phyloP scores from a whole-genome alignment of 371 early-diverging fungal species.

The Homolaphlyctis polyrhiza region DNA sequence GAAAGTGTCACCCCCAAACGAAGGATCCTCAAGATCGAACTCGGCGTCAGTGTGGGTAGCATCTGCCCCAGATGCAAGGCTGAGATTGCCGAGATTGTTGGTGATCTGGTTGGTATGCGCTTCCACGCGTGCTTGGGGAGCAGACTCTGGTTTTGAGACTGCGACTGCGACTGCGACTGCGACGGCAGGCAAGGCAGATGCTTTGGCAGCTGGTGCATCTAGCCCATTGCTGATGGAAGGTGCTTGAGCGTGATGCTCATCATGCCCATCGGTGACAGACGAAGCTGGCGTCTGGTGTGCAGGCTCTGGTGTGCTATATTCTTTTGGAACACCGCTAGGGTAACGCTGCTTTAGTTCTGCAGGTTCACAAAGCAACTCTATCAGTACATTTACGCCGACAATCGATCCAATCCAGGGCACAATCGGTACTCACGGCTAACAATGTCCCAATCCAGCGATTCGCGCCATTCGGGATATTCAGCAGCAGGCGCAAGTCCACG shows the following conservation, averaged over 20 bases:
- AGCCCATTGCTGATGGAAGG: neutral
- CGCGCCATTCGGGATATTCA: slow-evolving; percentile 54
- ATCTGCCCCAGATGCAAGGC: neutral
- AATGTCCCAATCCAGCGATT: slow-evolving; percentile 47
- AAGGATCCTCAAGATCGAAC: slow-evolving; percentile 53
- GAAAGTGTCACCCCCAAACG: slow-evolving; percentile 3
- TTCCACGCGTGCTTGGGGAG: neutral
- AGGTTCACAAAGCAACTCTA: neutral
- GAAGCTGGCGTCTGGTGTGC: neutral
- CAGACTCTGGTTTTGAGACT: too few relatives aligned
- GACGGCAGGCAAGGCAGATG: too few relatives aligned
- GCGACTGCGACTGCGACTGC: too few relatives aligned
- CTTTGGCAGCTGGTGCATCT: too few relatives aligned
- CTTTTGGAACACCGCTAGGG: slow-evolving; percentile 28
- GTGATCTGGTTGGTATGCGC: neutral
- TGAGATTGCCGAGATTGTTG: neutral
- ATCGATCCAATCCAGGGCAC: neutral
- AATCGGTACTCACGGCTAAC: slow-evolving; percentile 34
- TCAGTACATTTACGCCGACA: neutral
- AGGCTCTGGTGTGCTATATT: slow-evolving; percentile 1
- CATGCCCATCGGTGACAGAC: neutral
- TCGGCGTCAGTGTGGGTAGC: neutral
- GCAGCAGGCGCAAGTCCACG: slow-evolving; percentile 33
- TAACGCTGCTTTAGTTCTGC: slow-evolving; percentile 28
- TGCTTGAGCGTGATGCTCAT: neutral